These are phyloP conservation scores for Leishmania tarentolae DNA, from an alignment of 208 protist genomes.

Conservation along the genomic window DNA sequence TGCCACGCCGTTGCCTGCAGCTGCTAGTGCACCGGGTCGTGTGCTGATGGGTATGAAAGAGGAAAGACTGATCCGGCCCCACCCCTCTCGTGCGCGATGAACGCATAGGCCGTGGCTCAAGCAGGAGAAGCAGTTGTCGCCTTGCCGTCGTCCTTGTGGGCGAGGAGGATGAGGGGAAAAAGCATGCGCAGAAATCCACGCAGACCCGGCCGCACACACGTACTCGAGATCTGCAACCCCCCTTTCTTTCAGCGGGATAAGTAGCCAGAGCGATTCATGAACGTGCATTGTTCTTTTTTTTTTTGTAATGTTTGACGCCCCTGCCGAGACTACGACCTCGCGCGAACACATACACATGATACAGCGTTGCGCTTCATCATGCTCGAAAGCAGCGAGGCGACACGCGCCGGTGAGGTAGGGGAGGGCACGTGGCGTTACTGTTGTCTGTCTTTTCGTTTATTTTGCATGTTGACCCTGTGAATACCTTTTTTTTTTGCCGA, in stretches of 20 bases:
- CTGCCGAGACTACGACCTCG: no score
- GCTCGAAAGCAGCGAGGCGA: not conserved
- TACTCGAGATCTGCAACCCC: not conserved
- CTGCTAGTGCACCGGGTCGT: not conserved
- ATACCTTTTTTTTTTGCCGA: not conserved
- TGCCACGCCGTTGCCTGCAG: slow-evolving; percentile 21
- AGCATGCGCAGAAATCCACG: not conserved
- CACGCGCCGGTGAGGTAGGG: no score
- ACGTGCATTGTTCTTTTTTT: not conserved
- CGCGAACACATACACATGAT: not conserved
- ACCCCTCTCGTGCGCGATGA: not conserved
- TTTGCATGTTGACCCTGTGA: not conserved
- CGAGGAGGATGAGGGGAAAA: not conserved
- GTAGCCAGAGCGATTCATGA: not conserved
- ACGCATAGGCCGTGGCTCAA: not conserved
- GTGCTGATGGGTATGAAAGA: not conserved
- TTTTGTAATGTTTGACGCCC: no score
- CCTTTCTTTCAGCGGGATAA: not conserved
- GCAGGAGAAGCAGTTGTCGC: not conserved
- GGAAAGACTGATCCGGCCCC: not conserved
- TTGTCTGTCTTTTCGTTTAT: not conserved
- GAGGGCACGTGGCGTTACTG: not conserved
- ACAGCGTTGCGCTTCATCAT: not conserved
- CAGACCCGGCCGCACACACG: not conserved
- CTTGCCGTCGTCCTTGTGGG: not conserved